Percentiles rank a stretch among this genome's conserved stretches.
Evolutionary conservation across 352 stramenopile genomes (phyloP).

Genomic region (Globisporangium megalacanthum): DNA sequence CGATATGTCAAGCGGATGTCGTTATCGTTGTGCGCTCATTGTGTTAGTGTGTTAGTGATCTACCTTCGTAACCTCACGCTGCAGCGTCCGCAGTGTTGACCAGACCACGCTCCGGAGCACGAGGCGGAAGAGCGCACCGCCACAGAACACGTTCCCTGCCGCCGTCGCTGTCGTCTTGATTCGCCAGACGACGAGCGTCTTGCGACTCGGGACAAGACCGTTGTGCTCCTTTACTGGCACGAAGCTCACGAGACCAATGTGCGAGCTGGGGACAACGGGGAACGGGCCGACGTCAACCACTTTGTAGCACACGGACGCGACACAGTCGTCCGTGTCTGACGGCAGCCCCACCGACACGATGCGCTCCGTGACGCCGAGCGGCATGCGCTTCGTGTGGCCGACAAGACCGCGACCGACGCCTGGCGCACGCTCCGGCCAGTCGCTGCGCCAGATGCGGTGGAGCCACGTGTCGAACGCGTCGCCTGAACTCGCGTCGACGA

Average conservation of each 20-base stretch:
- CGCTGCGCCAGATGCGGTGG: slow-evolving; percentile 36
- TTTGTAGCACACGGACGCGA: slow-evolving; percentile 50
- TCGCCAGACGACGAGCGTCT: slow-evolving; percentile 56
- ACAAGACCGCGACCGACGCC: slow-evolving; percentile 48
- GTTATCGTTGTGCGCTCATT: no score
- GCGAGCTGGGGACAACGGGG: slow-evolving; percentile 31
- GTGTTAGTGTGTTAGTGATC: no score
- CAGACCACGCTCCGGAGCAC: slow-evolving; percentile 32
- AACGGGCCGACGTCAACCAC: slow-evolving; percentile 36
- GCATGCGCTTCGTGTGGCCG: slow-evolving; percentile 37
- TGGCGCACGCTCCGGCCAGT: slow-evolving; percentile 27
- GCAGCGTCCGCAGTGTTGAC: slow-evolving; percentile 21
- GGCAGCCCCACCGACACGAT: slow-evolving; percentile 55
- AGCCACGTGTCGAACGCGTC: slow-evolving; percentile 69
- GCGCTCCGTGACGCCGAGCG: slow-evolving; percentile 55
- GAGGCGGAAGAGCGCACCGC: slow-evolving; percentile 24
- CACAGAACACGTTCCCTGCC: slow-evolving; percentile 42
- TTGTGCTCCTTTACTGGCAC: slow-evolving; percentile 26
- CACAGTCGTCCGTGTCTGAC: slow-evolving; percentile 1
- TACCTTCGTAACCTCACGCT: slow-evolving; percentile 5
- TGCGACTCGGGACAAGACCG: slow-evolving; percentile 8
- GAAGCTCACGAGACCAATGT: slow-evolving; percentile 56
- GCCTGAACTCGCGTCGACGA: slow-evolving; percentile 29
- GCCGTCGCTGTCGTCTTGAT: slow-evolving; percentile 50
- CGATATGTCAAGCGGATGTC: no score